Evolutionary conservation across 495 filamentous ascomycete species (phyloP), one percentile per base, ranked within the genome.

Genomic region (Aspergillus panamensis): DNA sequence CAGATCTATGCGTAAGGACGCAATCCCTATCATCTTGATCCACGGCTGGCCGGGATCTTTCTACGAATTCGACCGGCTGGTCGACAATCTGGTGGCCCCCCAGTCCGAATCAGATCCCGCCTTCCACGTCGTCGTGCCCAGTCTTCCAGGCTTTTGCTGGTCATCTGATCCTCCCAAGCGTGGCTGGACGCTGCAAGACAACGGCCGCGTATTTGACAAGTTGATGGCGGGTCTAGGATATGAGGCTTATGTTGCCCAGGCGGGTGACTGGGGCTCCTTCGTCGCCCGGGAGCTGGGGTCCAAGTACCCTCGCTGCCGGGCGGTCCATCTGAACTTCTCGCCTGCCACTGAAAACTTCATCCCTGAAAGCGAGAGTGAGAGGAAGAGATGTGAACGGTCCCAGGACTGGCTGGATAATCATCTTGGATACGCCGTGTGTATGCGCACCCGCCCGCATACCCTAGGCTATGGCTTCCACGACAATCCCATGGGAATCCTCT

Each of bases 1-100:
- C 6, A 55, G 31, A 14, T 55, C 65, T 2, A n/a, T 56, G 2
- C 1, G 17, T 2, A n/a, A 53, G 8, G 54, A 63, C 33, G 65
- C 70, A 13, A 73, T 71, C 12, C 73, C 71, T 8, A 53, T 74
- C 9, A 64, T 75, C 19, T 59, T 75, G 33, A 44, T 73, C 35
- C 68, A 73, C 52, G 68, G 73, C 20, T 75, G 75, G 73, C 73
- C 73, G 2, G 71, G 74, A 12, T 73, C 71, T 19, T 75, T 75
- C 50, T 58, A 64, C 14, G 71, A 75, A 53, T 68, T 69, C 12
- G 51, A 44, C n/a, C 63, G 25, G 29, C 19, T 57, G 0, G 43
- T 21, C 16, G 37, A 30, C 8, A 29, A 21, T 0, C 48, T 61
- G 3, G 43, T 48, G 13, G 8, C 33, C 16, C 59, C 53, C 14